phyloP scores from a whole-genome alignment of 352 stramenopile genomes.

The Plasmopara muralis region DNA sequence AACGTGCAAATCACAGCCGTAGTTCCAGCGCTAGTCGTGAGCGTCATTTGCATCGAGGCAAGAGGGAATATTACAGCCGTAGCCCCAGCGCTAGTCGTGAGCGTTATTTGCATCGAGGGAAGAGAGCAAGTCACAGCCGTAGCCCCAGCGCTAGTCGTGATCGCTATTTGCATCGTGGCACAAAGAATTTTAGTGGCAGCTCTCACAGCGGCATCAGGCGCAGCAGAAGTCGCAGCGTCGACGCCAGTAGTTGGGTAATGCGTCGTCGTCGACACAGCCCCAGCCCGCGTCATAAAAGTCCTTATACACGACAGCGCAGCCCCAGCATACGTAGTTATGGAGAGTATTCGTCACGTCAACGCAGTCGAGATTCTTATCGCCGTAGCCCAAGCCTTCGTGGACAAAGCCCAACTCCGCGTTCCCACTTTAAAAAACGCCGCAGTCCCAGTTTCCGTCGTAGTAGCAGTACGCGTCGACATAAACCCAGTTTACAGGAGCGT shows the following conservation, averaged over 20 bases:
- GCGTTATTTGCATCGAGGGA: background rate
- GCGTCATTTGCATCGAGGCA: slow-evolving; percentile 2
- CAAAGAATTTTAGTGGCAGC: background rate
- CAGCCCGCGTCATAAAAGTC: slow-evolving; percentile 3
- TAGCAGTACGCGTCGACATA: slow-evolving; percentile 1
- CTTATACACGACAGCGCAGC: slow-evolving; percentile 3
- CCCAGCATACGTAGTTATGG: slow-evolving; percentile 8
- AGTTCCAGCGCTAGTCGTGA: slow-evolving; percentile 11
- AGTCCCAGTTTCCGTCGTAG: slow-evolving; percentile 7
- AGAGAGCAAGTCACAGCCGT: slow-evolving; percentile 1
- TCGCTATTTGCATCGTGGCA: slow-evolving; percentile 3
- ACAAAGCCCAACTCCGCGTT: slow-evolving; percentile 5
- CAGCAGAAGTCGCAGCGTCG: slow-evolving; percentile 21
- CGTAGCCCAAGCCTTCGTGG: slow-evolving; percentile 7
- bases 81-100: background rate
- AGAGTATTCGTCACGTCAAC: slow-evolving; percentile 1
- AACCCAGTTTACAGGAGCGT: slow-evolving; percentile 5
- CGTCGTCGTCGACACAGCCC: slow-evolving; percentile 8
- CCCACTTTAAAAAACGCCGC: slow-evolving; percentile 1
- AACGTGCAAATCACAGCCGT: background rate
- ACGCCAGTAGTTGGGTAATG: slow-evolving; percentile 6
- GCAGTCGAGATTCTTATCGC: slow-evolving; percentile 6
- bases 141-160: slow-evolving; percentile 19
- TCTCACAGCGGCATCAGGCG: slow-evolving; percentile 3
- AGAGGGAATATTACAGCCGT: background rate